Conservation (phyloP, 78 protist species). For the Paulinella micropora region DNA sequence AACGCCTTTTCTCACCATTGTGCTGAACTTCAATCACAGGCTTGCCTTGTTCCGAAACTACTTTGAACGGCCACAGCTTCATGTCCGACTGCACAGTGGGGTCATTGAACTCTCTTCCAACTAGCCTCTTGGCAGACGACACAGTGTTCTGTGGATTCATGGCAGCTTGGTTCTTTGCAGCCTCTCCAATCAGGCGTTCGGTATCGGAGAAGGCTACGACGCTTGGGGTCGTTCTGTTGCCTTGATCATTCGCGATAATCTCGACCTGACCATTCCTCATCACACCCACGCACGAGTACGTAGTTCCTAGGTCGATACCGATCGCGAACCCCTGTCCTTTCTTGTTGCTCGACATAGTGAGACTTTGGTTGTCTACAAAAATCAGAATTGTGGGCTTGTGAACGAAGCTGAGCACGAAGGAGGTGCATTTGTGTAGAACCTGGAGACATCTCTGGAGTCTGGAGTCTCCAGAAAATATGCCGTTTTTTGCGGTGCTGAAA, state of each 20-base stretch:
- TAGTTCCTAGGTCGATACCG: constrained; percentile 76
- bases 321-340: constrained; percentile 11
- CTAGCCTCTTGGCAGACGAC: constrained; percentile 81
- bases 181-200: constrained; percentile 58
- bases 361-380: neutral
- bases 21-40: constrained; percentile 15
- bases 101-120: constrained; percentile 31
- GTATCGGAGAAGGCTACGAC: constrained; percentile 46
- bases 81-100: constrained; percentile 20
- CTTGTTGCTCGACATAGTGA: neutral
- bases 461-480: neutral
- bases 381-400: neutral
- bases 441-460: too few species aligned
- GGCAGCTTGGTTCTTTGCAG: constrained; percentile 87
- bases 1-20: constrained; percentile 28
- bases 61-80: constrained; percentile 76
- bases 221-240: constrained; percentile 49
- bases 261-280: constrained; percentile 30
- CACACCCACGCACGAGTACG: constrained; percentile 85
- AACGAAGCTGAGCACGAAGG: neutral
- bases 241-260: constrained; percentile 37
- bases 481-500: too few species aligned
- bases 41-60: constrained; percentile 32
- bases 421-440: neutral
- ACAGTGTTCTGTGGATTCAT: constrained; percentile 87